These are phyloP conservation scores for Capsella rubella DNA, from an alignment of 441 rosid species.

Conservation along the genomic window DNA sequence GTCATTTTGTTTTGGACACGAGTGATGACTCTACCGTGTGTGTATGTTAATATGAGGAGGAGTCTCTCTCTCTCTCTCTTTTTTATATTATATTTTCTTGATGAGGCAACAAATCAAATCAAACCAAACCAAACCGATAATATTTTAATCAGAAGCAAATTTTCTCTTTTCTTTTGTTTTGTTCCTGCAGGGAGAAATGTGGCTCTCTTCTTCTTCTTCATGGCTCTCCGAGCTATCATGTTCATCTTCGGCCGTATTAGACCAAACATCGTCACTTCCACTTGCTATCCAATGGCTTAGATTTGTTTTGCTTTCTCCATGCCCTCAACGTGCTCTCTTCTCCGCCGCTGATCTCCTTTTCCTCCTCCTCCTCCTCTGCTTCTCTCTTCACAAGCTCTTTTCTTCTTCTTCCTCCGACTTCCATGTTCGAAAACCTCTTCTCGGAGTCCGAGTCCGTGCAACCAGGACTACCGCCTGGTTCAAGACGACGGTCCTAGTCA, in stretches of 20 bases:
- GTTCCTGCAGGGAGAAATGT: constrained; percentile 19
- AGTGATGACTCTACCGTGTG: no score
- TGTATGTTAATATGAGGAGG: no score
- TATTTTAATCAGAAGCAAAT: no score
- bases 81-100: no score
- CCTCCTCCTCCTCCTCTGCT: constrained; percentile 54
- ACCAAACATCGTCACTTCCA: constrained; percentile 48
- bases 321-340: constrained; percentile 79
- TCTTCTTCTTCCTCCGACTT: constrained; percentile 41
- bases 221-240: constrained; percentile 73
- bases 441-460: constrained; percentile 32
- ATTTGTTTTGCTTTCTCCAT: constrained; percentile 80
- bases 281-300: constrained; percentile 68
- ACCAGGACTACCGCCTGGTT: constrained; percentile 64
- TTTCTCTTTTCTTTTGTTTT: no score
- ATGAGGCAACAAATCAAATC: no score
- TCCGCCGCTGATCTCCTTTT: constrained; percentile 61
- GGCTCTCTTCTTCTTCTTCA: constrained; percentile 31
- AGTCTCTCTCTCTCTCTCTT: no score
- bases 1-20: no score
- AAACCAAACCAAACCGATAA: no score
- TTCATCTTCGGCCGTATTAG: constrained; percentile 52
- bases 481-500: constrained; percentile 56
- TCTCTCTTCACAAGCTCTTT: constrained; percentile 61
- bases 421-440: constrained; percentile 55